A percentile compares a stretch with the other conserved stretches of the same genome.
Evolutionary conservation across 441 rosid genomes (phyloP).

Genomic region (Francoa sonchifolia): DNA sequence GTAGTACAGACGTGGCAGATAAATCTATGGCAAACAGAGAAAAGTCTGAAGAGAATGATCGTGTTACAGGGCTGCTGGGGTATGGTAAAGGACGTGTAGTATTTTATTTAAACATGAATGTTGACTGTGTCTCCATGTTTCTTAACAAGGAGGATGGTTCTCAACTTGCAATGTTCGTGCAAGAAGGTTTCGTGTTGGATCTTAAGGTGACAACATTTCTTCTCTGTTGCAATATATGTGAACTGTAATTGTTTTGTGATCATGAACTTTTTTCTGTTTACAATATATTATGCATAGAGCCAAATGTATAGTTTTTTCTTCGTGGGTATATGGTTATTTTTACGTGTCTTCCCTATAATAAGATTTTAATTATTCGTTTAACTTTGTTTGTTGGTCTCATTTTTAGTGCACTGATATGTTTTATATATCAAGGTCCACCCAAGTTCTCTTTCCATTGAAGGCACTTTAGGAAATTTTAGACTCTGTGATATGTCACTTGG

Average conservation of each 20-base stretch:
- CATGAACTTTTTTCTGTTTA: slow-evolving; percentile 4
- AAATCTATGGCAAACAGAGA: slow-evolving; percentile 42
- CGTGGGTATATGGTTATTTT: not conserved
- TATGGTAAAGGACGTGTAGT: slow-evolving; percentile 95
- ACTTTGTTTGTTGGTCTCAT: slow-evolving; percentile 13
- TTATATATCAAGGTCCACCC: slow-evolving; percentile 64
- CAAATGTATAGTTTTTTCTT: not conserved
- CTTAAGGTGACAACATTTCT: slow-evolving; percentile 46
- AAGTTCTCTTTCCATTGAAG: slow-evolving; percentile 81
- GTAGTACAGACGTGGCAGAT: slow-evolving; percentile 23
- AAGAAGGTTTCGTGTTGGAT: slow-evolving; percentile 85
- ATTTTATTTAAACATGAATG: slow-evolving; percentile 79
- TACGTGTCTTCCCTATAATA: not conserved
- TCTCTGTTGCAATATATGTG: slow-evolving; percentile 7
- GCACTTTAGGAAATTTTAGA: slow-evolving; percentile 92
- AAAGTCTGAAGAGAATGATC: slow-evolving; percentile 56
- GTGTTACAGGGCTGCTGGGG: slow-evolving; percentile 86
- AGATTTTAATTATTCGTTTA: slow-evolving; percentile 5
- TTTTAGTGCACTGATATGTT: not conserved
- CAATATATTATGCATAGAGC: not conserved
- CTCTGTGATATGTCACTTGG: slow-evolving; percentile 91
- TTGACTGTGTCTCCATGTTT: slow-evolving; percentile 81
- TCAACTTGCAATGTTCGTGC: slow-evolving; percentile 94
- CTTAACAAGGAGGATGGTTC: slow-evolving; percentile 96
- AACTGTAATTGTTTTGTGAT: not conserved